Evolutionary conservation across 225 moss, liverwort and hornwort genomes (phyloP).

Genomic region (Ulota crispa): DNA sequence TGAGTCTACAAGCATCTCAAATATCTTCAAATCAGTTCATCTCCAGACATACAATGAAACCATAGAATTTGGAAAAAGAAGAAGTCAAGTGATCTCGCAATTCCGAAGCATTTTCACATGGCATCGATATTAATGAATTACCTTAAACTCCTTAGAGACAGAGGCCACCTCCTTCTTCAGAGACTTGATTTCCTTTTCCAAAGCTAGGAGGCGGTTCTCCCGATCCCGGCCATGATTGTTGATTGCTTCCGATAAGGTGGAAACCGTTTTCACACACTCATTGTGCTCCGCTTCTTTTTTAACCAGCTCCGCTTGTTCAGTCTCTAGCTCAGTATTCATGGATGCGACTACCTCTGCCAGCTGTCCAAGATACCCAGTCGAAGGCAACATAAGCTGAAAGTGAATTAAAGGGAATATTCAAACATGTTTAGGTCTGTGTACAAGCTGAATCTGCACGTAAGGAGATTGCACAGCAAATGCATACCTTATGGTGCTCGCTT

Average conservation of each 20-base stretch:
- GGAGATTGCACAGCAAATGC: not conserved
- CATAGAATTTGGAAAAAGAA: not conserved
- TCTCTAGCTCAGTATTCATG: slow-evolving; percentile 65
- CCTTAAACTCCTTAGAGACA: slow-evolving; percentile 83
- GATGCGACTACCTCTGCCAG: slow-evolving; percentile 71
- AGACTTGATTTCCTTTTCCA: slow-evolving; percentile 81
- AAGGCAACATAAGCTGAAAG: slow-evolving; percentile 8
- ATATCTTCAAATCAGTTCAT: slow-evolving; percentile 6
- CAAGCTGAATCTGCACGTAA: not conserved
- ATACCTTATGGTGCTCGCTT: slow-evolving; percentile 96
- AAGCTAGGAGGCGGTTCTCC: slow-evolving; percentile 58
- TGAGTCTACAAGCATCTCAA: slow-evolving; percentile 58
- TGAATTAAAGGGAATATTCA: not conserved
- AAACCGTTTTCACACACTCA: slow-evolving; percentile 55
- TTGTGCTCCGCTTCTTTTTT: slow-evolving; percentile 64
- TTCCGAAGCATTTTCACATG: not conserved
- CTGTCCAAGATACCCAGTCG: slow-evolving; percentile 38
- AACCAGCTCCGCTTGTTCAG: slow-evolving; percentile 56
- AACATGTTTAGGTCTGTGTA: not conserved
- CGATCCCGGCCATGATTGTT: slow-evolving; percentile 77
- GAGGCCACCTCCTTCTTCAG: slow-evolving; percentile 74
- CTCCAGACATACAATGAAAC: not conserved
- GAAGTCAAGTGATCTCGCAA: slow-evolving; percentile 1
- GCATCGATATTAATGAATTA: slow-evolving; percentile 14
- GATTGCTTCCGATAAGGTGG: slow-evolving; percentile 60